Base-by-base conservation (phyloP, 441 rosid species). In the Arabidopsis hybrid region DNA sequence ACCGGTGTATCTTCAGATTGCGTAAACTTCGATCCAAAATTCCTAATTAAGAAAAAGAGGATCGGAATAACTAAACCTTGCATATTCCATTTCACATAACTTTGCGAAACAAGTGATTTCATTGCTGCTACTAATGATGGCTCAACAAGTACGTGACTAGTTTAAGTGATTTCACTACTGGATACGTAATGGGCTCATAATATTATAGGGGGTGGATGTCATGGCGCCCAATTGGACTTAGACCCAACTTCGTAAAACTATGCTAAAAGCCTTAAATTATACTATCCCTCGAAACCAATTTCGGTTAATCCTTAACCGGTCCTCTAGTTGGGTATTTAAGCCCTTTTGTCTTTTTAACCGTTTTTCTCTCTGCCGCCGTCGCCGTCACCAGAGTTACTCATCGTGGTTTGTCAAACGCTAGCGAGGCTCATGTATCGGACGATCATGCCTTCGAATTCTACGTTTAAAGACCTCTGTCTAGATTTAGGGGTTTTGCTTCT, bases 291-390 rank as follows among this genome's bases (percentile, higher is more conserved):
- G 26, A 21, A 21, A 21, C 32, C 32, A 31, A 66, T 66, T 49
- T 49, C 72, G 73, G 73, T 59, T 59, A 17, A 9, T 8, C 18
- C 0, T 40, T 17, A 50, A 74, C 67, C 72, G 73, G 61, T 59
- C 0, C 59, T 49, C 0, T 58, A 6, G 36, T 50, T 52, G 4
- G 14, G 17, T 52, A 11, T 32, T 29, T 32, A n/a, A 59, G 0
- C 13, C 26, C 4, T 29, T 2, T 29, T n/a, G 13, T 47, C n/a
- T 57, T 47, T 47, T 9, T 34, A 18, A 34, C 57, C 45, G 49
- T 18, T 63, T n/a, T 63, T 53, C 57, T 36, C 49, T 59, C 68
- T 40, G n/a, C 18, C 17, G 26, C 64, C n/a, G 43, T 47, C 67
- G 61, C 61, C 31, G 43, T 34, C 60, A 51, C 43, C 59, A 67